Percentiles rank a stretch among this genome's conserved stretches.
Evolutionary conservation across 1,284 basidiomycete species (phyloP).

Genomic region (Pseudozyma thailandica): DNA sequence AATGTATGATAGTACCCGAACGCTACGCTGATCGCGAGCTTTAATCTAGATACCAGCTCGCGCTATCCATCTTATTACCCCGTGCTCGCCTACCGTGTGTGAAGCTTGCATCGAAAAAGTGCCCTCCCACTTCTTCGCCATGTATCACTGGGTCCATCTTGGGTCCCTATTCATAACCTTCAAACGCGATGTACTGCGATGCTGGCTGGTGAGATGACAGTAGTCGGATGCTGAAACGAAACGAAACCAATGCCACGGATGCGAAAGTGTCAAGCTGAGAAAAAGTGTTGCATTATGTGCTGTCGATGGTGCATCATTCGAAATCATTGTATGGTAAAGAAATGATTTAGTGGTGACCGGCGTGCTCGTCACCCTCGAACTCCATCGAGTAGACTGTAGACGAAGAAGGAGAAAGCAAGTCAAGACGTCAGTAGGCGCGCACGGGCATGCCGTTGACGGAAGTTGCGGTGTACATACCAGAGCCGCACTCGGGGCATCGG

Average conservation of each 20-base stretch:
- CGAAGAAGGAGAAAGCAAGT: not conserved
- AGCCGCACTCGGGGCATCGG: conserved; percentile 66
- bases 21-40: not conserved
- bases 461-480: conserved; percentile 47
- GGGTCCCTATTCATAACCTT: too few species aligned
- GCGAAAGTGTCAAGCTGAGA: conserved; percentile 17
- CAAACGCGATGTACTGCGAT: too few species aligned
- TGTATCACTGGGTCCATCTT: too few species aligned
- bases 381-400: conserved; percentile 61
- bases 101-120: too few species aligned
- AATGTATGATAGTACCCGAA: too few species aligned
- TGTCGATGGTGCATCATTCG: conserved; percentile 20
- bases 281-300: conserved; percentile 28
- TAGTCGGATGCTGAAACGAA: too few species aligned
- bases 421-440: conserved; percentile 3
- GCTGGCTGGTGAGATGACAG: too few species aligned
- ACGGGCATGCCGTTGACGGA: not conserved
- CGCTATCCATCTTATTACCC: not conserved
- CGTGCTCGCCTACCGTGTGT: too few species aligned
- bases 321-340: not conserved
- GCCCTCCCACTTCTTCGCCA: too few species aligned
- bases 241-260: not conserved
- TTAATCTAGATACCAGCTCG: conserved; percentile 1
- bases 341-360: conserved; percentile 50
- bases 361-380: conserved; percentile 52